Evolutionary conservation across 73 alveolate genomes (phyloP), one percentile per base, ranked within the genome.

Genomic region (Uronychia setigera): DNA sequence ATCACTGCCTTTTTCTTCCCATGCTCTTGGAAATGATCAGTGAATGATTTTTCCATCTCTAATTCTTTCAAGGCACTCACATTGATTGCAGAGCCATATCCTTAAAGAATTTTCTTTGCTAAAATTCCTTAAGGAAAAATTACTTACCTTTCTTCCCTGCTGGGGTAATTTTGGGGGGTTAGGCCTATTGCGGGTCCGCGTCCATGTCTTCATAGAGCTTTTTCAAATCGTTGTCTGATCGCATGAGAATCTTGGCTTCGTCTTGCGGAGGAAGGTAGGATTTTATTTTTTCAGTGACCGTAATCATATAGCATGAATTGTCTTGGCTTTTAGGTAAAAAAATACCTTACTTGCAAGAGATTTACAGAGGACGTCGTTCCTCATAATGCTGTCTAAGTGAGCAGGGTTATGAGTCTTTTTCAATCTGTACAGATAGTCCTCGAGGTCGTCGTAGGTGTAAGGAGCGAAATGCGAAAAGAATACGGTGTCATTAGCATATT

Each of bases 391-490:
- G 28, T 58, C 59, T 11, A 32, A 19, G 30, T 80, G 58, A 1
- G 28, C n/a, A 1, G 32, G 58, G 67, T 46, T 46, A 19, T 46
- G 67, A 25, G 97, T 76, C 58, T 80, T 80, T 1, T 80, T 59
- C 32, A 90, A 31, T 59, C 34, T 1, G 30, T 35, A 79, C 57
- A 90, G 81, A 13, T 28, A 60, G 35, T 89, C 81, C 26, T 88
- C 86, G 46, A 94, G 80, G 81, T 95, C 98, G 5, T 95, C 78
- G 82, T 92, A 94, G 0, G 98, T 94, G 85, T 93, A 97, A 25
- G 99, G 99, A 67, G 87, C 92, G 83, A 98, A 92, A 87, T 97
- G 95, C 11, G 99, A 97, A 81, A 97, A 97, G 87, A 85, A 95
- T 0, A 97, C 98, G 78, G 91, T 96, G 84, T 97, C 99, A 80